phyloP scores from a whole-genome alignment of 805 yeast genomes.

The Debaryomyces hansenii region DNA sequence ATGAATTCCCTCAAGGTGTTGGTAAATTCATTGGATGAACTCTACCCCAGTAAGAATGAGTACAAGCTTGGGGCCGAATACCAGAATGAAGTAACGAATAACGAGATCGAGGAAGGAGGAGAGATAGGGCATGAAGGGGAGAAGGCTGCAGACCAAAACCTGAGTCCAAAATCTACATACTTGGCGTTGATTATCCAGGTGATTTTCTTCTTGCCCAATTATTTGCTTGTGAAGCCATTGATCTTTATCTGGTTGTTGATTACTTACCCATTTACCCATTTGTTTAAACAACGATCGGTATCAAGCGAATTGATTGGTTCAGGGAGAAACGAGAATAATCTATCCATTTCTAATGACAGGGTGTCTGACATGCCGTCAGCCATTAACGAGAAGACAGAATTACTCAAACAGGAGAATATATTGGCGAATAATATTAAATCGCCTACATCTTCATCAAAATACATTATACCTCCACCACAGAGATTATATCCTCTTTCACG shows the following conservation, averaged over 20 bases:
- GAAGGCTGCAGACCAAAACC: background rate
- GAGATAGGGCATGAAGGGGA: constrained; percentile 8
- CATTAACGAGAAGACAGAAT: constrained; percentile 33
- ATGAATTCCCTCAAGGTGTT: constrained; percentile 38
- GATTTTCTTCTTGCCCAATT: constrained; percentile 47
- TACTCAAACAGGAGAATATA: constrained; percentile 40
- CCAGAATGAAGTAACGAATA: background rate
- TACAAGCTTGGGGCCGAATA: constrained; percentile 6
- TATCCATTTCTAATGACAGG: no score
- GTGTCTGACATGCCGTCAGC: constrained; percentile 5
- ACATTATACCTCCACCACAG: constrained; percentile 48
- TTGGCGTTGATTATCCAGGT: background rate
- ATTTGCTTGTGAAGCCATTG: constrained; percentile 53
- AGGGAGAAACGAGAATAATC: background rate
- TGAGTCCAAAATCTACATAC: background rate
- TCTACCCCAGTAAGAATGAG: constrained; percentile 16
- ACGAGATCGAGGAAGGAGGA: constrained; percentile 1
- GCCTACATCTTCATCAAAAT: constrained; percentile 41
- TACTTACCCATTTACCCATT: constrained; percentile 53
- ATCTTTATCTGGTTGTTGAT: constrained; percentile 48
- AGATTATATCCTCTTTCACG: constrained; percentile 41
- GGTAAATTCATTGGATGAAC: constrained; percentile 31
- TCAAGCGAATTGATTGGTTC: background rate
- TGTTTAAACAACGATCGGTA: constrained; percentile 19
- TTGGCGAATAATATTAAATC: constrained; percentile 41